Evolutionary conservation across 2,329 filamentous ascomycete genomes (phyloP).

Genomic region (Dendryphion nanum): DNA sequence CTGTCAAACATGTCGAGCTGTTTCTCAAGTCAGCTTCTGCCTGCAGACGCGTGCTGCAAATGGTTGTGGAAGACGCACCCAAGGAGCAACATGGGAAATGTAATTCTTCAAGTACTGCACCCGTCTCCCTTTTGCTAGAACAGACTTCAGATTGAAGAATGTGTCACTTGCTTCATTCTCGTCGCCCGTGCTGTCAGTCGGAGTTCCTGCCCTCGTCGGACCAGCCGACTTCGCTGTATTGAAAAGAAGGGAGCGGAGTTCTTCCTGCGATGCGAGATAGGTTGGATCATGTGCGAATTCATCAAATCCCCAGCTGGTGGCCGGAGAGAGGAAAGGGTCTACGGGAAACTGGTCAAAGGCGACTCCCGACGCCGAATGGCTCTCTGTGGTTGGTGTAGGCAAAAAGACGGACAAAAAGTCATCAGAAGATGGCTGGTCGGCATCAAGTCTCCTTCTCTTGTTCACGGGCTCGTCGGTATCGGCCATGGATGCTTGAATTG

Average conservation of each 20-base stretch:
- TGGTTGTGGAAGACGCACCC: constrained; percentile 13
- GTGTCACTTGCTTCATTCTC: background rate
- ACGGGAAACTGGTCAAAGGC: constrained; percentile 11
- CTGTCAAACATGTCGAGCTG: constrained; percentile 56
- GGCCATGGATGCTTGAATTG: constrained; percentile 6
- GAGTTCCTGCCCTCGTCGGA: constrained; percentile 22
- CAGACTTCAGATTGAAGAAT: constrained; percentile 16
- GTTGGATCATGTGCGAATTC: constrained; percentile 26
- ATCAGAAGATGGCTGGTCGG: constrained; percentile 5
- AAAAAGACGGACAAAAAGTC: constrained; percentile 5
- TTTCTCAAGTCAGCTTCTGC: background rate
- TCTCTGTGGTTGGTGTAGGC: constrained; percentile 4
- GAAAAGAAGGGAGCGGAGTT: constrained; percentile 26
- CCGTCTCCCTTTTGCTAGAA: constrained; percentile 18
- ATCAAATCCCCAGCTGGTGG: constrained; percentile 24
- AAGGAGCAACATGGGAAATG: constrained; percentile 26
- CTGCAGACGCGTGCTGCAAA: background rate
- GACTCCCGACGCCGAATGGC: background rate
- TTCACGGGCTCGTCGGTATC: constrained; percentile 7
- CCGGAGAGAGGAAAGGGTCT: constrained; percentile 23
- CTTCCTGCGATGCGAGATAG: constrained; percentile 29
- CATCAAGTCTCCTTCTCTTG: constrained; percentile 11
- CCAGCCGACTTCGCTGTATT: constrained; percentile 26
- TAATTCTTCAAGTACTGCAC: constrained; percentile 31
- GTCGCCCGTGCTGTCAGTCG: constrained; percentile 1